A percentile compares a stretch with the other conserved stretches of the same genome.
phyloP scores from a whole-genome alignment of 2,329 filamentous ascomycete species.

The Ustulina deusta region DNA sequence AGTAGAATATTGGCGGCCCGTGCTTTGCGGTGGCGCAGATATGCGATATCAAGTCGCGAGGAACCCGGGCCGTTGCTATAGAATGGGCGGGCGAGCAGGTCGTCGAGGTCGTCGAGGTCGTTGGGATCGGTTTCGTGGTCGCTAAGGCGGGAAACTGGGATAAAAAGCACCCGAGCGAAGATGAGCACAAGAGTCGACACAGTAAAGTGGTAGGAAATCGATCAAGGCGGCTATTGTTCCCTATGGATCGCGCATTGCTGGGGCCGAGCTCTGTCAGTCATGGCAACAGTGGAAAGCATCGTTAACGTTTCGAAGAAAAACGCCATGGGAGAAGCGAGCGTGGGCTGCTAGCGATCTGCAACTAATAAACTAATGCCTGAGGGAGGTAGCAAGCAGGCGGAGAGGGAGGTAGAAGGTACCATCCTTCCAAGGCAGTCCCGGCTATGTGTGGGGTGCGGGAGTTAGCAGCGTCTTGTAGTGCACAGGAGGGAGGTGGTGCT shows the following conservation, averaged over 20 bases:
- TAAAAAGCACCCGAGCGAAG: neutral
- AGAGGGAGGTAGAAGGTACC: neutral
- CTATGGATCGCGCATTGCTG: constrained; percentile 8
- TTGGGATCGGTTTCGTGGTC: neutral
- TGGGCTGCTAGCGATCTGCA: too few relatives aligned
- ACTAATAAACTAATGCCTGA: neutral
- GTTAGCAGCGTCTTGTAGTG: neutral
- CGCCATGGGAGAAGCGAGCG: neutral
- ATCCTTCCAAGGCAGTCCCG: constrained; percentile 11
- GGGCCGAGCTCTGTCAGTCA: constrained; percentile 1
- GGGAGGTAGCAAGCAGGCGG: neutral
- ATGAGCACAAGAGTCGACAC: neutral
- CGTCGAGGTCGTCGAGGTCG: neutral
- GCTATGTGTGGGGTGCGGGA: constrained; percentile 29
- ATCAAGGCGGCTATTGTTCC: neutral
- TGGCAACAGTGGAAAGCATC: neutral
- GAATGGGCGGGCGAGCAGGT: neutral
- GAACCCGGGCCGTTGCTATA: neutral
- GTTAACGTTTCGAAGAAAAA: neutral
- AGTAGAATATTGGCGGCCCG: neutral
- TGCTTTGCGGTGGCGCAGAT: constrained; percentile 5
- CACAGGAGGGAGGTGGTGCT: too few relatives aligned
- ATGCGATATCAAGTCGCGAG: neutral
- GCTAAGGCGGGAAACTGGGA: neutral
- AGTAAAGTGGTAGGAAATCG: neutral